These are phyloP conservation scores for Fusarium scirpi DNA, from an alignment of 2,329 filamentous ascomycete genomes.

Conservation along the genomic window DNA sequence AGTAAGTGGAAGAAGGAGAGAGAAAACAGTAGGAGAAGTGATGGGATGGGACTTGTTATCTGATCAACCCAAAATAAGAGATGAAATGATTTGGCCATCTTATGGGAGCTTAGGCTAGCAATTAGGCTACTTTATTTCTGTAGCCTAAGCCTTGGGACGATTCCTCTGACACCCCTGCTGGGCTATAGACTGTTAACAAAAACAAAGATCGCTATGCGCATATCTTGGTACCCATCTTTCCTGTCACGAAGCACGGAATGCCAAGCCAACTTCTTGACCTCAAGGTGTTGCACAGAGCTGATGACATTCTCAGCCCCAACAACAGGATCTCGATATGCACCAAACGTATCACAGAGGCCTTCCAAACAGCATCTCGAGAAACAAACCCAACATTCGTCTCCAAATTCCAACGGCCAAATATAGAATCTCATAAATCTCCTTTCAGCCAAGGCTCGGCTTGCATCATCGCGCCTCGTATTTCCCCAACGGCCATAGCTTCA, in stretches of 20 bases:
- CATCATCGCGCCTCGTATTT: constrained; percentile 29
- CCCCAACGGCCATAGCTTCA: not conserved
- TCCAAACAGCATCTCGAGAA: not conserved
- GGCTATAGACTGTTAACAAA: not conserved
- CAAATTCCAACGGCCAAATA: not conserved
- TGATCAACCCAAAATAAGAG: not conserved
- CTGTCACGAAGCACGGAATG: not conserved
- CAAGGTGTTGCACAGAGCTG: not conserved
- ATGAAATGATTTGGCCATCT: accelerated
- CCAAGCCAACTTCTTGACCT: not conserved
- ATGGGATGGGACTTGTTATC: not conserved
- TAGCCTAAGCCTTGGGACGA: not conserved
- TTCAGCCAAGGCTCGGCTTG: not conserved
- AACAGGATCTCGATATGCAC: not conserved
- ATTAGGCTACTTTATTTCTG: not conserved
- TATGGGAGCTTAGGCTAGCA: not conserved
- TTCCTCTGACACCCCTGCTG: not conserved
- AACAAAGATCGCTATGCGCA: not conserved
- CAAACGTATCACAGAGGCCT: not conserved
- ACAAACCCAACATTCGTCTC: not conserved
- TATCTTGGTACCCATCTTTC: not conserved
- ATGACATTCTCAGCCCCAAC: not conserved
- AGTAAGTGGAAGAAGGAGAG: constrained; percentile 36
- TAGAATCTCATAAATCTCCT: not conserved
- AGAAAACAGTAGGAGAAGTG: constrained; percentile 10